phyloP scores from a whole-genome alignment of 257 asterid genomes.

The Nicotiana benthamiana region DNA sequence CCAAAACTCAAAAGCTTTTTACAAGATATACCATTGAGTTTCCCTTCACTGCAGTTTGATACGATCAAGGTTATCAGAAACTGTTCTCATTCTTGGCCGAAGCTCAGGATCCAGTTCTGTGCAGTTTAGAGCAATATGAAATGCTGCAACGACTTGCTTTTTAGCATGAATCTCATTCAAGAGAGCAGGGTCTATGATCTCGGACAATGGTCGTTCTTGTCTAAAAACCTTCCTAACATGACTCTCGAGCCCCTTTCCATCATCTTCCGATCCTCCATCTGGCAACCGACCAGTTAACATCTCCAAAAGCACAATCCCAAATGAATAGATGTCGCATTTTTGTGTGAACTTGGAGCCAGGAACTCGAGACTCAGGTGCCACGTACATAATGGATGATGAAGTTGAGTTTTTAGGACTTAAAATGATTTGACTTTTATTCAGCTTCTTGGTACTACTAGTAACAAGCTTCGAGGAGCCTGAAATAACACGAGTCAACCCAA shows the following conservation, averaged over 20 bases:
- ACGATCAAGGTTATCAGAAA: constrained; percentile 70
- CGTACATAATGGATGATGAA: constrained; percentile 27
- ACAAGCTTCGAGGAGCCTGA: constrained; percentile 36
- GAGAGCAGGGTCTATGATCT: constrained; percentile 66
- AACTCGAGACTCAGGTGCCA: constrained; percentile 62
- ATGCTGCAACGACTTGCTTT: constrained; percentile 78
- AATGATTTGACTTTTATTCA: constrained; percentile 16
- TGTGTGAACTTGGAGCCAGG: constrained; percentile 47
- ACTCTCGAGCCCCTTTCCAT: constrained; percentile 58
- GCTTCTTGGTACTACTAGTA: constrained; percentile 32
- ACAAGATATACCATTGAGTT: not conserved
- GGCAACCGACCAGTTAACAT: constrained; percentile 64
- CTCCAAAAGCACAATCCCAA: constrained; percentile 75
- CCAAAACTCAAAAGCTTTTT: constrained; percentile 5
- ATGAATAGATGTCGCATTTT: constrained; percentile 74
- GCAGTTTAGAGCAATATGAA: constrained; percentile 72
- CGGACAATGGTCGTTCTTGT: constrained; percentile 72
- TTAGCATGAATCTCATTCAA: constrained; percentile 78
- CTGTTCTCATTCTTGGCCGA: constrained; percentile 83
- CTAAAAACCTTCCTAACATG: constrained; percentile 61
- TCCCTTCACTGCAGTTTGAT: constrained; percentile 30
- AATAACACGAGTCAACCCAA: constrained; percentile 63
- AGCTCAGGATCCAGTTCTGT: constrained; percentile 76
- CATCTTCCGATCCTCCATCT: constrained; percentile 26
- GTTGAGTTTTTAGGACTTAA: constrained; percentile 24